A percentile compares a stretch with the other conserved stretches of the same genome.
These are phyloP conservation scores for Tremella mesenterica DNA, from an alignment of 768 basidiomycete genomes.

Conservation along the genomic window DNA sequence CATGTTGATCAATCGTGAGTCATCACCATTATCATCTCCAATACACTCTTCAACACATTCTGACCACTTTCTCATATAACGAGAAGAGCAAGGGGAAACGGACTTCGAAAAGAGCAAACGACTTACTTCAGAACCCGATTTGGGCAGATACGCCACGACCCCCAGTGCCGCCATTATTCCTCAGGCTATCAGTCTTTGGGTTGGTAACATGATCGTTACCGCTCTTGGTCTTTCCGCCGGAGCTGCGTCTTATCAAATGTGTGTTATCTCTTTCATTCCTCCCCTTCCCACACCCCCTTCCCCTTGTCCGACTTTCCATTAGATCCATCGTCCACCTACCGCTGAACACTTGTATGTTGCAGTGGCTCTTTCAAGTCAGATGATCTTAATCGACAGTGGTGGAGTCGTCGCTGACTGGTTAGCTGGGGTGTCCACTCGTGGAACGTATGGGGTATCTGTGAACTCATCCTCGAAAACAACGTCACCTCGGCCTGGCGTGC, in stretches of 20 bases:
- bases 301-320: no score
- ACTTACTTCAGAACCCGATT: conserved; percentile 3
- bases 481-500: not conserved
- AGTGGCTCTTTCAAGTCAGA: no score
- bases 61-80: no score
- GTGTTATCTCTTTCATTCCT: not conserved
- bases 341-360: no score
- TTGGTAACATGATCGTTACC: conserved; percentile 1
- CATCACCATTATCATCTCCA: no score
- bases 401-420: no score
- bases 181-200: not conserved
- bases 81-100: no score
- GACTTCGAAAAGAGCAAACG: no score
- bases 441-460: conserved; percentile 3
- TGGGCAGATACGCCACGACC: conserved; percentile 2
- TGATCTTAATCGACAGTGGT: no score
- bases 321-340: no score
- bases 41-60: no score
- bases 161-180: conserved; percentile 5
- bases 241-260: conserved; percentile 4
- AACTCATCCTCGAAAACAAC: not conserved
- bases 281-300: not conserved
- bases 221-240: conserved; percentile 2
- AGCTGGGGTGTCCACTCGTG: not conserved
- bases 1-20: conserved; percentile 9